These are phyloP conservation scores for Roridomyces roridus DNA, from an alignment of 768 basidiomycete genomes.

Conservation along the genomic window DNA sequence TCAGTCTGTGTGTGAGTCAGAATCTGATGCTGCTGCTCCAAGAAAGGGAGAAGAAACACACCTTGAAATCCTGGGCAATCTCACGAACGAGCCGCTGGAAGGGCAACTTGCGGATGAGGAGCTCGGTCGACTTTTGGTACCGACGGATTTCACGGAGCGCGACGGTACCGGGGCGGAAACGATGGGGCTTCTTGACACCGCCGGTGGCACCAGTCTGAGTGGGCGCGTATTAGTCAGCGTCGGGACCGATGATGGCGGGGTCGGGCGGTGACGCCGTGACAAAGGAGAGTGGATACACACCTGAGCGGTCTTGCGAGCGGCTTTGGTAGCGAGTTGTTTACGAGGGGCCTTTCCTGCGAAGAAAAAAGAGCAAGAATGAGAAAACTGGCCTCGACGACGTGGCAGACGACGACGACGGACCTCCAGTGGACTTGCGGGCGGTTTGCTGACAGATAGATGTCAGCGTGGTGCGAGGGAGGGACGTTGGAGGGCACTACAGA, in stretches of 20 bases:
- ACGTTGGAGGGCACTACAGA: constrained; percentile 33
- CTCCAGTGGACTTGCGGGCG: constrained; percentile 63
- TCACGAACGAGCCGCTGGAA: constrained; percentile 21
- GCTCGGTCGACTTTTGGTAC: constrained; percentile 18
- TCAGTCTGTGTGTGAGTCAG: constrained; percentile 5
- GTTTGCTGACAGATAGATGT: constrained; percentile 53
- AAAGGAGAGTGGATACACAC: constrained; percentile 27
- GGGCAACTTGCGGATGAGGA: constrained; percentile 22
- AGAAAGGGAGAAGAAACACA: not conserved
- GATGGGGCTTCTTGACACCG: constrained; percentile 24
- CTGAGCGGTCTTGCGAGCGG: constrained; percentile 52
- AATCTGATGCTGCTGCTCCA: too few species aligned
- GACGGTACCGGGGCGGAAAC: constrained; percentile 20
- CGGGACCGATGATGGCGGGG: not conserved
- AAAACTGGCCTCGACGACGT: constrained; percentile 23
- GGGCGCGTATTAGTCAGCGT: not conserved
- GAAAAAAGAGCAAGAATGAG: constrained; percentile 26
- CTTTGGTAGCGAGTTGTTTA: constrained; percentile 61
- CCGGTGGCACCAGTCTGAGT: constrained; percentile 21
- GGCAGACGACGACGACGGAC: constrained; percentile 41
- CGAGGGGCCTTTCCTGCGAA: constrained; percentile 57
- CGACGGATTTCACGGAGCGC: constrained; percentile 18
- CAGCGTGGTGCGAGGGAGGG: constrained; percentile 25
- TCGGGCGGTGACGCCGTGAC: not conserved
- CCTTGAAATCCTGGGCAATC: constrained; percentile 23